Evolutionary conservation across 2,329 filamentous ascomycete species (phyloP).

Genomic region (Dactylellina leptospora): DNA sequence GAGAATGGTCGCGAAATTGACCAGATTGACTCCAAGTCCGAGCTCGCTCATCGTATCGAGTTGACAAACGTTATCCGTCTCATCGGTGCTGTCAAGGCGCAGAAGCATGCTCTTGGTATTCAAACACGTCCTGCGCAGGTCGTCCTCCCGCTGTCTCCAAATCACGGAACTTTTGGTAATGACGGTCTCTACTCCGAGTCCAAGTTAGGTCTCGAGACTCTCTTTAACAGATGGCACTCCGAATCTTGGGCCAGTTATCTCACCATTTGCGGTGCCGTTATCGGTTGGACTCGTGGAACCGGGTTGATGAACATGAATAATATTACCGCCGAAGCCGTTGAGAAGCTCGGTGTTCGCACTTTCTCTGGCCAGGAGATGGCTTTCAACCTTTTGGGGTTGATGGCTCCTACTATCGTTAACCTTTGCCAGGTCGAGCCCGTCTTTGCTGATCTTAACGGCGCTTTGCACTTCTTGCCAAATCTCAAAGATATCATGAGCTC

Average conservation of each 20-base stretch:
- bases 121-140: conserved; percentile 97
- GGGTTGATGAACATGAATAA: conserved; percentile 99
- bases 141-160: conserved; percentile 92
- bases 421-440: conserved; percentile 95
- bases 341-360: conserved; percentile 94
- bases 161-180: conserved; percentile 97
- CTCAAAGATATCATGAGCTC: conserved; percentile 93
- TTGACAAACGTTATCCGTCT: conserved; percentile 94
- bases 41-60: conserved; percentile 98
- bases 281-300: conserved; percentile 98
- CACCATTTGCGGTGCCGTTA: conserved; percentile 96
- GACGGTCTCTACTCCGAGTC: conserved; percentile 98
- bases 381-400: conserved; percentile 94
- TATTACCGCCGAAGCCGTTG: conserved; percentile 93
- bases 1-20: conserved; percentile 98
- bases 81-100: conserved; percentile 85
- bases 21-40: conserved; percentile 93
- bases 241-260: conserved; percentile 98
- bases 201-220: conserved; percentile 93
- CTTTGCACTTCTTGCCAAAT: conserved; percentile 95
- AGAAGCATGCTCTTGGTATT: conserved; percentile 86
- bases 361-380: conserved; percentile 99
- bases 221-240: conserved; percentile 98
- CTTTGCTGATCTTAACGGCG: conserved; percentile 96
- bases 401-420: conserved; percentile 93